A percentile compares a stretch with the other conserved stretches of the same genome.
Conservation (phyloP, 2,329 filamentous ascomycete genomes). For the Talaromyces sp. region DNA sequence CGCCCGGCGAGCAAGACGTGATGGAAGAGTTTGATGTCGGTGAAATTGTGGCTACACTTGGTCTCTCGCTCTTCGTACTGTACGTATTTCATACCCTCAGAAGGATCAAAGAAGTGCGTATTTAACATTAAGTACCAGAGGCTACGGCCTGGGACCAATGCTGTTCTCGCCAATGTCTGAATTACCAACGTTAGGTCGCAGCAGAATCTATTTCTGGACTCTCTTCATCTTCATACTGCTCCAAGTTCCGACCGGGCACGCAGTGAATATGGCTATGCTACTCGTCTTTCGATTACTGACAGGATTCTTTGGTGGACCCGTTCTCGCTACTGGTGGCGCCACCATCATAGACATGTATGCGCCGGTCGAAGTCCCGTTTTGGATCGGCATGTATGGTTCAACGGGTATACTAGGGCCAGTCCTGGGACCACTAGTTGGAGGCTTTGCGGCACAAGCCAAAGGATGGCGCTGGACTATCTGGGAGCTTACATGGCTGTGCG, state of each 20-base stretch:
- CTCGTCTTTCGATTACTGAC: constrained; percentile 53
- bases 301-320: constrained; percentile 60
- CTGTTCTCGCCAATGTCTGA: constrained; percentile 59
- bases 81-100: background rate
- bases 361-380: constrained; percentile 48
- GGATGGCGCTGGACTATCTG: constrained; percentile 54
- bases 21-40: constrained; percentile 29
- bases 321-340: constrained; percentile 66
- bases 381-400: constrained; percentile 49
- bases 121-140: constrained; percentile 23
- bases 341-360: constrained; percentile 64
- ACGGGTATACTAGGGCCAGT: constrained; percentile 40
- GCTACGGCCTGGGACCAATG: constrained; percentile 57
- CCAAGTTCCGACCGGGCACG: constrained; percentile 3
- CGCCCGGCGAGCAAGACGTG: constrained; percentile 26
- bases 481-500: constrained; percentile 56
- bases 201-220: constrained; percentile 63
- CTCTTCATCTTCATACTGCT: constrained; percentile 57
- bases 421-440: constrained; percentile 49
- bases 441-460: constrained; percentile 45
- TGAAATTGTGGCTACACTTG: constrained; percentile 46
- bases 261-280: constrained; percentile 6
- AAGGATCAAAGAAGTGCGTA: background rate
- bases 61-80: constrained; percentile 59
- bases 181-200: constrained; percentile 63